Base-by-base conservation (phyloP, 2,329 filamentous ascomycete species). In the Hortaea sp. region DNA sequence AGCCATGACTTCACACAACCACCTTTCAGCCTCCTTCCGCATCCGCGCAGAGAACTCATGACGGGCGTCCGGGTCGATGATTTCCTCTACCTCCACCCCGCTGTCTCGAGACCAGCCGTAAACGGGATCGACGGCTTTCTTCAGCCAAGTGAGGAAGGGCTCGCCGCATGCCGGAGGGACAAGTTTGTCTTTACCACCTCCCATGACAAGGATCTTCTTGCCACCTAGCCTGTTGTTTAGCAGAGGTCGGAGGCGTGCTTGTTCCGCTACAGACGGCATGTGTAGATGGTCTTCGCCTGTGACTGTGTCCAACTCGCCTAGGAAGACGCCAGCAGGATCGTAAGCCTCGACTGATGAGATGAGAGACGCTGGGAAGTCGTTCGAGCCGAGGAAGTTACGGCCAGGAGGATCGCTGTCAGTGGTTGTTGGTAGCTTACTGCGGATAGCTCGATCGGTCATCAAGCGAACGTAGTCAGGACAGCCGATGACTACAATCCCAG, bases 391-490 rank as follows among this genome's bases (percentile, higher is more conserved):
- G 58, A 97, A 94, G 0, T 74, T 66, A 0, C 70, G 65, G 0
- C 81, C 82, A 0, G 73, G 71, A 0, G 74, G 71, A 11, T 76
- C 69, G 0, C 74, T 76, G 66, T 76, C 87, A 39, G 57, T 45
- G 10, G 54, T 55, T 0, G 79, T 77, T 10, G 73, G 53, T 7
- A 84, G 69, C 57, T 82, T 86, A 0, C 83, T 84, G 34, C 82
- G 71, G 5, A 77, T 72, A 0, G 90, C 90, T 7, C 92, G 85
- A 57, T 90, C 82, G 6, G 72, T 74, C 79, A 97, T 84, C 11
- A 97, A 70, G 63, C 85, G 73, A 52, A 82, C 78, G 58, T 86
- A 95, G 66, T 98, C 90, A 1, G 89, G 88, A 64, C 88, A 95
- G 1, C 90, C 92, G 44, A 97, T 85, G 27, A 95, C 76, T 2